phyloP scores from a whole-genome alignment of 257 asterid genomes.

The Solanum lycopersicoides region DNA sequence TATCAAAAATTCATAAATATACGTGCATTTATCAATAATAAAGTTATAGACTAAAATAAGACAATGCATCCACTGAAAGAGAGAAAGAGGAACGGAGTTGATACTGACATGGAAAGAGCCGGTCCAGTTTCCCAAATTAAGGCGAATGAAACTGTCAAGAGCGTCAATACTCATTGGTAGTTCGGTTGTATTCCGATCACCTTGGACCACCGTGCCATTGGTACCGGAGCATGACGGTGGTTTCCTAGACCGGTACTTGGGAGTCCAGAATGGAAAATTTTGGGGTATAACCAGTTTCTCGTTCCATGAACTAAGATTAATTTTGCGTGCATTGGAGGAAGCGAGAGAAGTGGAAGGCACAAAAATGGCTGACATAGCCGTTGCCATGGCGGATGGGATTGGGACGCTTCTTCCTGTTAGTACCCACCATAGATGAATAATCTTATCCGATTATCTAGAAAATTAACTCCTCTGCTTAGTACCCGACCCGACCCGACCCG shows the following conservation, averaged over 20 bases:
- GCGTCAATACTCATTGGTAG: slow-evolving; percentile 41
- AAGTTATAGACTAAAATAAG: neutral
- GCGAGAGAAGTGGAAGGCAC: slow-evolving; percentile 11
- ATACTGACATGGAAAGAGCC: slow-evolving; percentile 69
- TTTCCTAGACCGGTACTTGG: slow-evolving; percentile 13
- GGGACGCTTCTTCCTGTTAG: neutral
- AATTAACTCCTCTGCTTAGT: neutral
- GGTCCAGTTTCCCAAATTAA: slow-evolving; percentile 71
- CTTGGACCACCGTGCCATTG: slow-evolving; percentile 26
- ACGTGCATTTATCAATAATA: too few species aligned
- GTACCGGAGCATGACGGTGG: slow-evolving; percentile 25
- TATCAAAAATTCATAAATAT: neutral
- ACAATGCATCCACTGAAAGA: neutral
- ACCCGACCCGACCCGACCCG: neutral
- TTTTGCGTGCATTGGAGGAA: slow-evolving; percentile 5
- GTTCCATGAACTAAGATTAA: neutral
- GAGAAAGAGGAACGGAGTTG: neutral
- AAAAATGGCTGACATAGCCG: slow-evolving; percentile 34
- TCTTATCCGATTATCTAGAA: neutral
- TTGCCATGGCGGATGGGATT: slow-evolving; percentile 53
- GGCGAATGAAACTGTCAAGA: slow-evolving; percentile 59
- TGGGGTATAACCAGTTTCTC: slow-evolving; percentile 6
- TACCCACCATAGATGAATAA: neutral
- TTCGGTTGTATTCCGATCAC: slow-evolving; percentile 13
- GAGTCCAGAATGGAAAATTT: slow-evolving; percentile 16